Conservation (phyloP, 176 grass and related monocot genomes). For the Phoenix roebelenii region DNA sequence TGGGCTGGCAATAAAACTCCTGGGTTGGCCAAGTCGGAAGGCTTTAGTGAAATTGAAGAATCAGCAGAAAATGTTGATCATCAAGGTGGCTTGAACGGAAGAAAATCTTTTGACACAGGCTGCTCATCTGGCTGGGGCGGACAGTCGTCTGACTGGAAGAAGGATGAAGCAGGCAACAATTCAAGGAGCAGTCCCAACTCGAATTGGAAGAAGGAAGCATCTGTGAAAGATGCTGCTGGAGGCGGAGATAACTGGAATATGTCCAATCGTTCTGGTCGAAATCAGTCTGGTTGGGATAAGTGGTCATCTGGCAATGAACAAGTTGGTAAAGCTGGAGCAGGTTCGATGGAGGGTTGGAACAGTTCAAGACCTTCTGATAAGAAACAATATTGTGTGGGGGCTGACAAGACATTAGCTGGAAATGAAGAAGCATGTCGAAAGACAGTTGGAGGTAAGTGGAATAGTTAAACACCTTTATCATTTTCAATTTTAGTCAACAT, state of each 20-base stretch:
- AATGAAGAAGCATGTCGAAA: neutral
- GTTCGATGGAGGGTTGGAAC: constrained; percentile 17
- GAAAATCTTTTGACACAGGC: too few relatives aligned
- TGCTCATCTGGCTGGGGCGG: too few relatives aligned
- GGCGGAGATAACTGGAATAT: constrained; percentile 24
- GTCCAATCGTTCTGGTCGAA: constrained; percentile 9
- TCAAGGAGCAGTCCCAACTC: neutral
- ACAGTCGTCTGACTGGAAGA: neutral
- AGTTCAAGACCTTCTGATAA: constrained; percentile 10
- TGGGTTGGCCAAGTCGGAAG: neutral
- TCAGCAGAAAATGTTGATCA: neutral
- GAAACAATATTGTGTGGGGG: constrained; percentile 25
- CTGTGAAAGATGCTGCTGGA: constrained; percentile 13
- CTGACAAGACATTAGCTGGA: constrained; percentile 10
- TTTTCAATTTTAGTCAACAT: too few relatives aligned
- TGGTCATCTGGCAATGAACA: constrained; percentile 9
- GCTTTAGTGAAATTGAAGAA: constrained; percentile 2
- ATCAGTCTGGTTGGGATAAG: constrained; percentile 26
- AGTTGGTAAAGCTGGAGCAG: too few relatives aligned
- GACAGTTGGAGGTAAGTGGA: neutral
- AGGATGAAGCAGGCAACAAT: neutral
- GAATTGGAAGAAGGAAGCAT: neutral
- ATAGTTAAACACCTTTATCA: neutral
- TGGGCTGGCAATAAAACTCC: neutral
- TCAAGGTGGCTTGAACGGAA: too few relatives aligned